These are phyloP conservation scores for Ceratobasidium sp. DNA, from an alignment of 1,284 basidiomycete genomes.

Conservation along the genomic window DNA sequence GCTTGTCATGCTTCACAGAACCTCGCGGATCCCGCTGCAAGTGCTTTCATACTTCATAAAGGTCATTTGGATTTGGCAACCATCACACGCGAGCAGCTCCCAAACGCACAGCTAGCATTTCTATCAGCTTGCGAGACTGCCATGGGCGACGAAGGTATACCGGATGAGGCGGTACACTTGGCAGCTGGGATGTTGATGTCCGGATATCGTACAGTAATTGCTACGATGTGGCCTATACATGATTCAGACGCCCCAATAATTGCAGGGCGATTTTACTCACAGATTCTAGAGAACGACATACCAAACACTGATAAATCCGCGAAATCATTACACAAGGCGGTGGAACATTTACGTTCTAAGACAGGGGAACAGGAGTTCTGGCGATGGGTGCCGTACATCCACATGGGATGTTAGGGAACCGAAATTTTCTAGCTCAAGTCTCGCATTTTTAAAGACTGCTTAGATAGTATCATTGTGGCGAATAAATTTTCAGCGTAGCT, in stretches of 20 bases:
- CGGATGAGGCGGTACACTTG: constrained; percentile 9
- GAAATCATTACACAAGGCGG: too few relatives aligned
- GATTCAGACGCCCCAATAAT: background rate
- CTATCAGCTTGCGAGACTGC: constrained; percentile 6
- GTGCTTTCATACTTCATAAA: background rate
- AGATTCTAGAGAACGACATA: too few relatives aligned
- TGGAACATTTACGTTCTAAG: too few relatives aligned
- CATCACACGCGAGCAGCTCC: constrained; percentile 2
- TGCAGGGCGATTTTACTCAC: constrained; percentile 1
- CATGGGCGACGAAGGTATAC: constrained; percentile 6
- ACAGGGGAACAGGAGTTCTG: too few relatives aligned
- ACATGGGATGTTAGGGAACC: too few relatives aligned
- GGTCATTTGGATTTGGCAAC: background rate
- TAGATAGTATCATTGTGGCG: too few relatives aligned
- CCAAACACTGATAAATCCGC: too few relatives aligned
- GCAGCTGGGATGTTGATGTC: constrained; percentile 20
- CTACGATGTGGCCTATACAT: constrained; percentile 9
- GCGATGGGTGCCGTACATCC: too few relatives aligned
- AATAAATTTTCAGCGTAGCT: too few relatives aligned
- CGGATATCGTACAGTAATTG: background rate
- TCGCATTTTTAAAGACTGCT: too few relatives aligned
- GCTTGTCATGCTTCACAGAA: constrained; percentile 19
- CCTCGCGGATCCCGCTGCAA: background rate
- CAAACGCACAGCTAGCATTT: constrained; percentile 15
- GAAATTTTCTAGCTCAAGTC: too few relatives aligned